Evolutionary conservation across 83 land plant species (phyloP), one percentile per base, ranked within the genome.

Genomic region (Picea abies): DNA sequence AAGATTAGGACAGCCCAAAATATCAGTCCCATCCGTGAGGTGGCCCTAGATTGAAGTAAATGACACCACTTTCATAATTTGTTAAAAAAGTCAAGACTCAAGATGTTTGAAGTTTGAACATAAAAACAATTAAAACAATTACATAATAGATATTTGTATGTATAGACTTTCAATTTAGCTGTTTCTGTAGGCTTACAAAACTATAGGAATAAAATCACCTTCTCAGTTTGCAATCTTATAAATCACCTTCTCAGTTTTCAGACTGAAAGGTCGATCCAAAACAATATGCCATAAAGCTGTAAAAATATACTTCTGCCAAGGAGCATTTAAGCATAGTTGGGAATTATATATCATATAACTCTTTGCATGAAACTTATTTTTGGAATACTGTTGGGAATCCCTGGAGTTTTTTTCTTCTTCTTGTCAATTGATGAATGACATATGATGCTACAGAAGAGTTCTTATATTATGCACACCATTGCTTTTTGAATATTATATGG

Each of bases 1-100:
- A 47, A 47, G 14, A 47, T 35, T 68, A 69, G 80, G 52, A 23
- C 73, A 47, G 72, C 25, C 67, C 17, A 70, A 80, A 49, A 69
- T 64, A 23, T 64, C 16, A 49, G 39, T 16, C 9, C 79, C 64
- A 49, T 60, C 8, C 52, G 20, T 78, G 62, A 52, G 79, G 63
- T 49, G 19, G 6, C 73, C 5, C 17, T 17, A 70, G 44, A 70
- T 41, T 15, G 19, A 69, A 14, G 1, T 37, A 14, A 70, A 70
- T 17, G 35, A 37, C 3, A 70, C 19, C 47, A 16, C n/a, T 6
- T 70, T 70, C n/a, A 17, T 9, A 35, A 26, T 70, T 70, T 19
- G 22, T 70, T 70, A 41, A 70, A 70, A 26, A 70, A 17, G 47
- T 70, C n/a, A n/a, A 6, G 49, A 44, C 49, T 44, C 49, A 6